A percentile compares a stretch with the other conserved stretches of the same genome.
Evolutionary conservation across 345 rosid genomes (phyloP).

Genomic region (Microcos paniculata): DNA sequence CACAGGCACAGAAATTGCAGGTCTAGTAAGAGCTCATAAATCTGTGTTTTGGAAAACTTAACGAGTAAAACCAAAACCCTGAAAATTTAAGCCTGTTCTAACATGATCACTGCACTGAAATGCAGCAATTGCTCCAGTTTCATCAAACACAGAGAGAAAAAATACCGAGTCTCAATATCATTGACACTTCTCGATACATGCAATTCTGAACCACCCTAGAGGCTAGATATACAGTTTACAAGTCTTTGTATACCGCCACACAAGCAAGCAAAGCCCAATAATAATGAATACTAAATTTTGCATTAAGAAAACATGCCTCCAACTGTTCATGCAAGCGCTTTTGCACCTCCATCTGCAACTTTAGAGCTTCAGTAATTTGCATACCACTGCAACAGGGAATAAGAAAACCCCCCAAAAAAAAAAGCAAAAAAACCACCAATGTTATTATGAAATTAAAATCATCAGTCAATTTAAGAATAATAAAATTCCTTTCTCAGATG

Average conservation of each 20-base stretch:
- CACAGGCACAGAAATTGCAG: constrained; percentile 9
- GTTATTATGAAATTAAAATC: not conserved
- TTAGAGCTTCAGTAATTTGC: constrained; percentile 99
- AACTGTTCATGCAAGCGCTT: constrained; percentile 95
- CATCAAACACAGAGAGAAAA: not conserved
- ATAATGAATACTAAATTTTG: constrained; percentile 1
- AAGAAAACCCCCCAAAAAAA: not conserved
- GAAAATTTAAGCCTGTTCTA: not conserved
- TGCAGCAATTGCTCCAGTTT: not conserved
- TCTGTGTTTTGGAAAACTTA: not conserved
- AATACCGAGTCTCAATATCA: not conserved
- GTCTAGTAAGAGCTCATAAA: not conserved
- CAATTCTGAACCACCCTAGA: not conserved
- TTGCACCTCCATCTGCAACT: constrained; percentile 98
- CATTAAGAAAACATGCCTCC: constrained; percentile 64
- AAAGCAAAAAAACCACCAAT: not conserved
- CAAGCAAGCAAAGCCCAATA: not conserved
- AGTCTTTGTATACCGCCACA: too few relatives aligned
- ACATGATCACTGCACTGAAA: not conserved
- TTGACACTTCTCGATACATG: not conserved
- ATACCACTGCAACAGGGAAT: constrained; percentile 64
- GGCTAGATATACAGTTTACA: too few relatives aligned
- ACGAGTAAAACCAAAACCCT: not conserved
- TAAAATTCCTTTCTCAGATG: not conserved
- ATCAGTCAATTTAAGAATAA: not conserved